Percentiles rank a stretch among this genome's conserved stretches.
Conservation (phyloP, 208 protist species). For the Acanthamoeba healyi region DNA sequence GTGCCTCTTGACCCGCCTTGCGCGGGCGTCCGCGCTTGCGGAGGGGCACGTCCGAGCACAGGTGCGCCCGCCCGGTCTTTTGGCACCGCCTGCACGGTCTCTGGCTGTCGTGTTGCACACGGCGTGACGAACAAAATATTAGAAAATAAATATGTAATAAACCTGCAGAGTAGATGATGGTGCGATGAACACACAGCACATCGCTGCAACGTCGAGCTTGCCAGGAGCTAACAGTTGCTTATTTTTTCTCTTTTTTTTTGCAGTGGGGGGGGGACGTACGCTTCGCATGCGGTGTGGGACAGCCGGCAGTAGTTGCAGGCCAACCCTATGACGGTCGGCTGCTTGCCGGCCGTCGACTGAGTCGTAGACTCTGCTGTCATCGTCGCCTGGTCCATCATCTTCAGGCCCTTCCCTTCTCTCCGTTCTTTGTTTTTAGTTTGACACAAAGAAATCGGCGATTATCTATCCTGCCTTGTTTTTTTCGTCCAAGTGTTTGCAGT, state of each 20-base stretch:
- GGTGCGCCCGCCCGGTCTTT: not conserved
- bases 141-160: too few species aligned
- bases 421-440: not conserved
- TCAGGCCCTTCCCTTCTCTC: not conserved
- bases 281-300: slow-evolving; percentile 42
- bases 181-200: not conserved
- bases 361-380: not conserved
- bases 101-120: not conserved
- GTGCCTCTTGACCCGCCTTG: not conserved
- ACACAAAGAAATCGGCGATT: too few species aligned
- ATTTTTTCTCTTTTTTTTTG: too few species aligned
- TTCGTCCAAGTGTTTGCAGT: too few species aligned
- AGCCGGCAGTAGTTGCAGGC: slow-evolving; percentile 20
- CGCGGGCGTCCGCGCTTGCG: slow-evolving; percentile 41
- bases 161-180: not conserved
- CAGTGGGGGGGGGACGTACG: not conserved
- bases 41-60: slow-evolving; percentile 48
- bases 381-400: not conserved
- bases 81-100: slow-evolving; percentile 36
- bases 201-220: too few species aligned
- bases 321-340: not conserved
- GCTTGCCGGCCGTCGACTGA: not conserved
- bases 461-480: too few species aligned
- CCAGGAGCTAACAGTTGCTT: too few species aligned
- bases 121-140: too few species aligned